Evolutionary conservation across 164 flowering plant species (phyloP).

Genomic region (Sedum album): DNA sequence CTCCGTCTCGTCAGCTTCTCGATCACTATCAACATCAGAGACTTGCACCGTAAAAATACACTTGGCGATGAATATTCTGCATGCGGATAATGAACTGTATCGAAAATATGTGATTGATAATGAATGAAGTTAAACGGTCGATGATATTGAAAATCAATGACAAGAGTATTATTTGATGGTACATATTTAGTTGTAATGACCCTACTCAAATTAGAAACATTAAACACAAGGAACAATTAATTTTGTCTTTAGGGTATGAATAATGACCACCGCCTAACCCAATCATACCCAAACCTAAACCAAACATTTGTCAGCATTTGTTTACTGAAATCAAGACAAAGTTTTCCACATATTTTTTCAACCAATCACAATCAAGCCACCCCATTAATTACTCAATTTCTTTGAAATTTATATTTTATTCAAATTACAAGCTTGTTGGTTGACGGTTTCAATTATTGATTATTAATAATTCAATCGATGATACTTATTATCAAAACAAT

Average conservation of each 20-base stretch:
- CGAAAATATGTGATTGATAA: background rate
- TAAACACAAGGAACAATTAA: background rate
- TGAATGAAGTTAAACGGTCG: background rate
- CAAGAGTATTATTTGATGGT: no score
- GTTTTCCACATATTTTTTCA: background rate
- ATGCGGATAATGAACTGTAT: background rate
- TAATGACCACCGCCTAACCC: background rate
- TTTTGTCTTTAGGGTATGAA: constrained; percentile 1
- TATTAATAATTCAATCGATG: no score
- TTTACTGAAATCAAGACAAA: background rate
- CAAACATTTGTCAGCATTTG: background rate
- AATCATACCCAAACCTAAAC: background rate
- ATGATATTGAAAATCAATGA: no score
- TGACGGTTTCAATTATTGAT: no score
- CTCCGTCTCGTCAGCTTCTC: background rate
- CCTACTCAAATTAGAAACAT: background rate
- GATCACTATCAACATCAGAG: background rate
- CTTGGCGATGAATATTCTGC: background rate
- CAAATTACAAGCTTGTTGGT: no score
- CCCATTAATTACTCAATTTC: background rate
- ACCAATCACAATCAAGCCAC: background rate
- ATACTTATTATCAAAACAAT: no score
- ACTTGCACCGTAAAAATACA: background rate
- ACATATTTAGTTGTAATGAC: background rate
- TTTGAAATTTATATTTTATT: no score